Evolutionary conservation across 768 basidiomycete genomes (phyloP).

Genomic region (Ramaria rubella): DNA sequence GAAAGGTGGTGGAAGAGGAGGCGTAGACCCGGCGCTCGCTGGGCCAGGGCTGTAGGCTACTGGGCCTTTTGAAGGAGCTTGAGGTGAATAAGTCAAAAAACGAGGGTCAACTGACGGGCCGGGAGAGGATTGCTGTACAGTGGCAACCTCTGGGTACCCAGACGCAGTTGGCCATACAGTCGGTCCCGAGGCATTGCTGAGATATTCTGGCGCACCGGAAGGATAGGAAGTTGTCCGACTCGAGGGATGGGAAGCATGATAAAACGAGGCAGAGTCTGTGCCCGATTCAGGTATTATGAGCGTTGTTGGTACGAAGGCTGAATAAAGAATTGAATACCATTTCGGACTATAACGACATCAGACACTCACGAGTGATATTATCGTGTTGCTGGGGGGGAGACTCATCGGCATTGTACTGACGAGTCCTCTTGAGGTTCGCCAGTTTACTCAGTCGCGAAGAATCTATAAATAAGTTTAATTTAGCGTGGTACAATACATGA

Average conservation of each 20-base stretch:
- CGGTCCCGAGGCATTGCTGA: not conserved
- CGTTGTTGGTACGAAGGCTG: conserved; percentile 1
- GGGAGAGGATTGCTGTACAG: not conserved
- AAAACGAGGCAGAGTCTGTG: not conserved
- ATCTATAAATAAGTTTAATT: not conserved
- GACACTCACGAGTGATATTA: not conserved
- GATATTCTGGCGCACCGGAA: not conserved
- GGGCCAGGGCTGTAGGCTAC: conserved; percentile 7
- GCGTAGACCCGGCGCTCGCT: conserved; percentile 43
- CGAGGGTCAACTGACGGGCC: conserved; percentile 7
- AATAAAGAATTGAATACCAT: not conserved
- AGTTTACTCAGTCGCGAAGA: not conserved
- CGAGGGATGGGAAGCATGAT: not conserved
- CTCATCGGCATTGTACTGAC: not conserved
- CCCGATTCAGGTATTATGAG: not conserved
- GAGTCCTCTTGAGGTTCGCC: not conserved
- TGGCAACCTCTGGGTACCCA: not conserved
- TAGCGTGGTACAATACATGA: not conserved
- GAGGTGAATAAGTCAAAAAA: conserved; percentile 5
- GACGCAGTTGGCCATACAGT: not conserved
- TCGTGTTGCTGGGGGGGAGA: not conserved
- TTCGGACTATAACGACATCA: not conserved
- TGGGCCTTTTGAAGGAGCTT: not conserved
- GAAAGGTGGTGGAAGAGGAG: conserved; percentile 59
- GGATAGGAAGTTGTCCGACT: not conserved